Evolutionary conservation across 371 early-diverging fungal species (phyloP).

Genomic region (Rhizopus arrhizus): DNA sequence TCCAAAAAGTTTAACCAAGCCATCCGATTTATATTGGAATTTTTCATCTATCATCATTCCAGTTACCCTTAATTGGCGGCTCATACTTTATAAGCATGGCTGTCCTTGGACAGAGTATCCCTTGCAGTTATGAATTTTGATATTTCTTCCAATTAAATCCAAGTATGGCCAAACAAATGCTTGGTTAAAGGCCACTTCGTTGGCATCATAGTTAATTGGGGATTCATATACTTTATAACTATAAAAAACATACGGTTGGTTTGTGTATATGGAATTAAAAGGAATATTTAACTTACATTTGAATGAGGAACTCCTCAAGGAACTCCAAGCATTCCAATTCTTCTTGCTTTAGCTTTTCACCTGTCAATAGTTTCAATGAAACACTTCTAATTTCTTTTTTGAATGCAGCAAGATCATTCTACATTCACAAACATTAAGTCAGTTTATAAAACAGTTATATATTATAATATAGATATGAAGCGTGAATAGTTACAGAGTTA

Average conservation of each 20-base stretch:
- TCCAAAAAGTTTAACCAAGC: slow-evolving; percentile 5
- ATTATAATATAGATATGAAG: slow-evolving; percentile 4
- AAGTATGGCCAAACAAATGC: slow-evolving; percentile 10
- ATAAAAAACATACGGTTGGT: background rate
- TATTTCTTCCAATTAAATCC: slow-evolving; percentile 4
- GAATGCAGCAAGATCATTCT: background rate
- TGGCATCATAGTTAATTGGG: background rate
- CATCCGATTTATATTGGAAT: slow-evolving; percentile 11
- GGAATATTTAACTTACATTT: slow-evolving; percentile 4
- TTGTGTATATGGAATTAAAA: slow-evolving; percentile 6
- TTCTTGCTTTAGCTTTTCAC: slow-evolving; percentile 5
- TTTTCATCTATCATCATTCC: slow-evolving; percentile 2
- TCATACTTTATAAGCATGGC: slow-evolving; percentile 6
- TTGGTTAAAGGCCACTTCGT: slow-evolving; percentile 12
- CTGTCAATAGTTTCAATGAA: slow-evolving; percentile 3
- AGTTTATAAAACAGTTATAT: slow-evolving; percentile 2
- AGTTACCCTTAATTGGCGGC: slow-evolving; percentile 6
- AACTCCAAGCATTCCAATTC: background rate
- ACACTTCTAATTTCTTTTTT: slow-evolving; percentile 1
- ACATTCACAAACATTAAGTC: slow-evolving; percentile 3
- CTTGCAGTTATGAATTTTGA: slow-evolving; percentile 3
- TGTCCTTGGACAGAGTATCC: slow-evolving; percentile 5
- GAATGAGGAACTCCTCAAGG: slow-evolving; percentile 1
- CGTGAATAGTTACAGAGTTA: slow-evolving; percentile 2
- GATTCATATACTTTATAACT: slow-evolving; percentile 1